phyloP scores from a whole-genome alignment of 345 rosid genomes.

The Heritiera fomes region DNA sequence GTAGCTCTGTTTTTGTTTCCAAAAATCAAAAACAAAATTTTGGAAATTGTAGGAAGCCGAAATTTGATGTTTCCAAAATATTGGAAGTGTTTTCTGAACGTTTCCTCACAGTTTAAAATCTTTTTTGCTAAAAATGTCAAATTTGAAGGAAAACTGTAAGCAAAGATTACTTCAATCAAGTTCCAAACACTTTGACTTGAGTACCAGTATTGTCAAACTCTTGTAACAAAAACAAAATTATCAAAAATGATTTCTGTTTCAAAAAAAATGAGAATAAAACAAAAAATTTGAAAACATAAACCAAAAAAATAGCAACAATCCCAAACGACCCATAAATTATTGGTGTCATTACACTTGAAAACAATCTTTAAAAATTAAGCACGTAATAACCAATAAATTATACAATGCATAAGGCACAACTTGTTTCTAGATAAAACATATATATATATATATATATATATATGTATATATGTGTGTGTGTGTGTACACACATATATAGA shows the following conservation, averaged over 20 bases:
- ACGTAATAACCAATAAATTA: not conserved
- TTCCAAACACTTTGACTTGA: not conserved
- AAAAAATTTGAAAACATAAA: not conserved
- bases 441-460: not conserved
- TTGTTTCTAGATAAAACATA: not conserved
- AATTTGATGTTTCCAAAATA: not conserved
- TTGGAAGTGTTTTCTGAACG: not conserved
- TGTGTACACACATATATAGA: no score
- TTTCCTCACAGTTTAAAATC: not conserved
- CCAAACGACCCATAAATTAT: not conserved
- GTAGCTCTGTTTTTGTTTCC: not conserved
- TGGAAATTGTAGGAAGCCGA: not conserved
- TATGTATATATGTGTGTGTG: no score
- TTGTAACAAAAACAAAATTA: not conserved
- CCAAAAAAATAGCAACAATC: not conserved
- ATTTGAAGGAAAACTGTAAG: not conserved
- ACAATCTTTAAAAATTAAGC: constrained; percentile 3
- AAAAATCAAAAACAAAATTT: not conserved
- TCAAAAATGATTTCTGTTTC: not conserved
- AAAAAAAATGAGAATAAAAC: not conserved
- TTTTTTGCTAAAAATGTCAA: not conserved
- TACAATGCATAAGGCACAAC: not conserved
- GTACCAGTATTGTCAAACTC: not conserved
- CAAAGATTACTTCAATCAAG: not conserved
- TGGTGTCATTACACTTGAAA: not conserved